Percentiles rank a stretch among this genome's conserved stretches.
phyloP scores from a whole-genome alignment of 2,329 filamentous ascomycete genomes.

The Aspergillus sp. region DNA sequence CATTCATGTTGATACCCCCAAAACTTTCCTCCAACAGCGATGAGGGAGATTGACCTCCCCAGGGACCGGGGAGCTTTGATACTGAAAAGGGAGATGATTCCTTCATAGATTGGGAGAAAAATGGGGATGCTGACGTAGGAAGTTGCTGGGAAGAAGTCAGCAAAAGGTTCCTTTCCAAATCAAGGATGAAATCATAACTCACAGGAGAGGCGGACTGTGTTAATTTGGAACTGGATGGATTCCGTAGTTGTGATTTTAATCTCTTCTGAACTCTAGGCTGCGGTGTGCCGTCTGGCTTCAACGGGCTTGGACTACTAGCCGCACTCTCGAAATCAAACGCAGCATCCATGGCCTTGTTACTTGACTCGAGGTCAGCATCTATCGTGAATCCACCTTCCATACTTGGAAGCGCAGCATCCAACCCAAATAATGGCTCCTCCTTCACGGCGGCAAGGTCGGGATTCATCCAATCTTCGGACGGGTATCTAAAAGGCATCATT shows the following conservation, averaged over 20 bases:
- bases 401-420: slow-evolving; percentile 29
- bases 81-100: slow-evolving; percentile 34
- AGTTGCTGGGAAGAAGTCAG: slow-evolving; percentile 14
- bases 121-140: slow-evolving; percentile 20
- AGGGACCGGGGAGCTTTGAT: slow-evolving; percentile 26
- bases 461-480: slow-evolving; percentile 33
- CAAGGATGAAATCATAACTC: slow-evolving; percentile 8
- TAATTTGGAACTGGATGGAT: slow-evolving; percentile 17
- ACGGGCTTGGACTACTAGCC: slow-evolving; percentile 41
- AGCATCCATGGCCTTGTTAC: slow-evolving; percentile 45
- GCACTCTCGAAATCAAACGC: slow-evolving; percentile 47
- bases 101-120: slow-evolving; percentile 30
- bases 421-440: slow-evolving; percentile 36
- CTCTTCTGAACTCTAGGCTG: slow-evolving; percentile 18
- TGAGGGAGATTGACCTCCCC: slow-evolving; percentile 39
- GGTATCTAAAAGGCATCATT: slow-evolving; percentile 30
- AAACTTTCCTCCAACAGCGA: slow-evolving; percentile 42
- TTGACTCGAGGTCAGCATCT: slow-evolving; percentile 39
- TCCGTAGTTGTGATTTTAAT: slow-evolving; percentile 22
- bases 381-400: slow-evolving; percentile 27
- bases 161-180: slow-evolving; percentile 1
- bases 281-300: slow-evolving; percentile 25
- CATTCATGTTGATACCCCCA: slow-evolving; percentile 42
- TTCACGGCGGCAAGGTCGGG: slow-evolving; percentile 30
- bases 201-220: slow-evolving; percentile 24